Evolutionary conservation across 768 basidiomycete species (phyloP).

Genomic region (Auricularia cornea): DNA sequence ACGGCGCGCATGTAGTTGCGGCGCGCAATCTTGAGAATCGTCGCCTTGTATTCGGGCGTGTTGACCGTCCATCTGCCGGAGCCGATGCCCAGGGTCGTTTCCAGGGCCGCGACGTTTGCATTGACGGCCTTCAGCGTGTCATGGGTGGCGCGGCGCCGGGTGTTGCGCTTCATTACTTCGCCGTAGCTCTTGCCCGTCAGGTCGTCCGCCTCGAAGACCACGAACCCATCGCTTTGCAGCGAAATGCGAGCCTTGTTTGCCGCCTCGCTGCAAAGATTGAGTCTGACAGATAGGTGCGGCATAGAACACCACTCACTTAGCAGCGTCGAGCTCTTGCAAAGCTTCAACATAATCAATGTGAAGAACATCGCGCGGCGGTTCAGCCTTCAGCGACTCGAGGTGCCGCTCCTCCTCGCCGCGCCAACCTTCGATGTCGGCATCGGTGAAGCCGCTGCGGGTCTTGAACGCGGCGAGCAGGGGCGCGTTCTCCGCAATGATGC

Average conservation of each 20-base stretch:
- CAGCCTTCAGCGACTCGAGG: neutral
- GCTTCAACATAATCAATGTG: constrained; percentile 2
- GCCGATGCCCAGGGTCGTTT: neutral
- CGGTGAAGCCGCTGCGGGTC: neutral
- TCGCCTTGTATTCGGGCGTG: neutral
- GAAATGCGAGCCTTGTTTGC: no score
- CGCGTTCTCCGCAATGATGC: neutral
- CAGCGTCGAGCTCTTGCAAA: neutral
- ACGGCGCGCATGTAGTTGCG: constrained; percentile 17
- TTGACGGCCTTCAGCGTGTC: neutral
- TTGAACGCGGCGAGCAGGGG: neutral
- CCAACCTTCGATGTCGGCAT: constrained; percentile 1
- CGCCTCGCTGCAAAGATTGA: no score
- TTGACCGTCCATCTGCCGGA: neutral
- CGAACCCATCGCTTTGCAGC: no score
- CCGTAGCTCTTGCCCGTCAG: neutral
- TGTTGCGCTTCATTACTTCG: neutral
- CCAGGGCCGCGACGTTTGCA: neutral
- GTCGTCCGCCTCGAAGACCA: neutral
- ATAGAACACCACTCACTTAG: neutral
- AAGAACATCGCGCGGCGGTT: neutral
- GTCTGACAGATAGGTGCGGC: no score
- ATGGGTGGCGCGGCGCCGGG: neutral
- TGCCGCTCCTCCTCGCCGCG: neutral
- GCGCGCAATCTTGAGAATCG: neutral